Conservation (phyloP, 345 rosid genomes). For the Aurinia saxatilis region DNA sequence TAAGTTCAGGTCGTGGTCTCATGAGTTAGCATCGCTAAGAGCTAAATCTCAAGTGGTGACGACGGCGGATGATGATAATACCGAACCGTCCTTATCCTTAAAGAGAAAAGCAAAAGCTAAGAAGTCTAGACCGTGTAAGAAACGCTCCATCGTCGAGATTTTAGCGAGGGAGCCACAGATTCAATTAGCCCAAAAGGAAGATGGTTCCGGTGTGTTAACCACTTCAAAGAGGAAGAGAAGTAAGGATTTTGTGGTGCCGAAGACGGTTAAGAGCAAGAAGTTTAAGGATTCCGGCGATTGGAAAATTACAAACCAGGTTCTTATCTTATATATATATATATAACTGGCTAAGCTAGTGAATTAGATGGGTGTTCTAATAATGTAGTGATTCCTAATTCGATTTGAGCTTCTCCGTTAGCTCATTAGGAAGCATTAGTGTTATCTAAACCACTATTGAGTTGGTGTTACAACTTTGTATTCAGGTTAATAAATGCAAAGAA, state of each 20-base stretch:
- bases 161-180: too few species aligned
- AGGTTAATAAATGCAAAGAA: slow-evolving; percentile 3
- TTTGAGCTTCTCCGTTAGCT: background rate
- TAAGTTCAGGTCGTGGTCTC: slow-evolving; percentile 70
- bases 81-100: background rate
- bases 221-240: slow-evolving; percentile 9
- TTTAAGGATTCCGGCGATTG: background rate
- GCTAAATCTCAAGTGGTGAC: slow-evolving; percentile 20
- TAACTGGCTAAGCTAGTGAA: background rate
- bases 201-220: background rate
- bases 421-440: background rate
- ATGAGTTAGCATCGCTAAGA: slow-evolving; percentile 40
- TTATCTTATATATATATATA: background rate
- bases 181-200: too few species aligned
- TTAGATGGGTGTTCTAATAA: too few species aligned
- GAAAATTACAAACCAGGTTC: background rate
- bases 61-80: background rate
- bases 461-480: background rate
- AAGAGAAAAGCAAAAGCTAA: slow-evolving; percentile 22
- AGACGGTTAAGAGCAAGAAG: slow-evolving; percentile 17
- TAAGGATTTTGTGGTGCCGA: slow-evolving; percentile 16
- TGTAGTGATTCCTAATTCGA: background rate
- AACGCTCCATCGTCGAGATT: slow-evolving; percentile 47
- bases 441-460: background rate
- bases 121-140: slow-evolving; percentile 38